Base-by-base conservation (phyloP, 306 rosid genomes). In the Boehmeria nivea region DNA sequence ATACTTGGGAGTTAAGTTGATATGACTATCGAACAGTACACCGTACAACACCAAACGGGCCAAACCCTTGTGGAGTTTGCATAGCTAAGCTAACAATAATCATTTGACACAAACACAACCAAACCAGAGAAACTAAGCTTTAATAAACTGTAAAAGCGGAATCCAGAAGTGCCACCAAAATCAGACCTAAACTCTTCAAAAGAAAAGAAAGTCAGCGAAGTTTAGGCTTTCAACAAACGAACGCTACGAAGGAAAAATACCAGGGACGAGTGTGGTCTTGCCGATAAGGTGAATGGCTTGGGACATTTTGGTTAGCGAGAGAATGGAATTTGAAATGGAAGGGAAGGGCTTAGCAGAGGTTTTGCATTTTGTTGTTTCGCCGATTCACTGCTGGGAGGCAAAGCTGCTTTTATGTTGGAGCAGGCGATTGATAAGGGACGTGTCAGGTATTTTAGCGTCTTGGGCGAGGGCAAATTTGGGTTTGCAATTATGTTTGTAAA, bases 341-440 rank as follows among this genome's bases (percentile, higher is more conserved):
- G 15, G n/a, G 12, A 51, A 10, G 54, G 54, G 37, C 51, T 63
- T 71, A 66, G 40, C n/a, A 66, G 64, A 76, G 60, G 70, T 61
- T 47, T 50, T 68, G 72, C 81, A 74, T 61, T 68, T 63, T 57
- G 38, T 31, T 12, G 38, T 26, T 18, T 3, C 2, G 6, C 13
- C 13, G 50, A 51, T 43, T 45, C 55, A 18, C 28, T 45, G 2
- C 31, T 51, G 6, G 0, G 8, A 19, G 28, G 34, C 31, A 49
- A 49, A 49, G 20, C n/a, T 24, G 15, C 24, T 4, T 49, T 11
- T 46, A 24, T 24, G n/a, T 16, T 19, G 21, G 21, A 45, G 25
- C 27, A 20, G 4, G 33, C 63, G 68, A 54, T 59, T 63, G 88
- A 76, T 81, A 76, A 81, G 85, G 86, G 81, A 65, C 61, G 26